Base-by-base conservation (phyloP, 1,284 basidiomycete species). In the Ceratobasidium papillatum region DNA sequence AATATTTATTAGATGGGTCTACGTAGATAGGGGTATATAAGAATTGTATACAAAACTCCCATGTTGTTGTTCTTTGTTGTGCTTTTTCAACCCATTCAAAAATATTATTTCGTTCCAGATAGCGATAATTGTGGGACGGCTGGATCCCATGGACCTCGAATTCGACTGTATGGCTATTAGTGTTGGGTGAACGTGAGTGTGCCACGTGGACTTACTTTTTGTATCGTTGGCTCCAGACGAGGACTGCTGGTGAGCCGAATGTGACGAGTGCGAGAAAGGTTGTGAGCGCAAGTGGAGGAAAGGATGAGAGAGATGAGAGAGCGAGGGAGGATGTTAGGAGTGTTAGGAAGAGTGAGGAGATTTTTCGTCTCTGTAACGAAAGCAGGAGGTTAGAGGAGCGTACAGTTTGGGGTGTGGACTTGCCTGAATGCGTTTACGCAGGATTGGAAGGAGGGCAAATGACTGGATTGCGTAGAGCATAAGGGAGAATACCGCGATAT, bases 401-500 rank as follows among this genome's bases (percentile, higher is more conserved):
- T 72, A 71, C 73, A 75, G n/a, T 75, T n/a, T n/a, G 66, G 54
- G 72, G 64, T 61, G 73, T 75, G 54, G 25, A 81, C 85, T 79
- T 81, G 94, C 94, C 84, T 93, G 88, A 59, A 96, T 84, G 61
- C 91, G 90, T 80, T 89, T 91, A 78, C 94, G 90, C 73, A 96
- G 84, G 73, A 92, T 86, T 9, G 95, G 95, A 81, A 95, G 94
- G 59, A 96, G 85, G 12, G 93, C 92, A 82, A 98, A 97, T 27
- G 91, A 84, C 78, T 94, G 89, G 61, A 96, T 90, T 45, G 96
- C 90, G 81, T 96, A 93, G 63, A 98, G 85, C 79, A 96, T 89
- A 61, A 99, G 87, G 30, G 94, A 91, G 81, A 99, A 99, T 22
- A 98, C 96, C 51, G 94, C 90, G 47, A 91, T 82, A 80, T 96